Conservation (phyloP, 169 alveolate genomes). For the Cryptosporidium sp. region DNA sequence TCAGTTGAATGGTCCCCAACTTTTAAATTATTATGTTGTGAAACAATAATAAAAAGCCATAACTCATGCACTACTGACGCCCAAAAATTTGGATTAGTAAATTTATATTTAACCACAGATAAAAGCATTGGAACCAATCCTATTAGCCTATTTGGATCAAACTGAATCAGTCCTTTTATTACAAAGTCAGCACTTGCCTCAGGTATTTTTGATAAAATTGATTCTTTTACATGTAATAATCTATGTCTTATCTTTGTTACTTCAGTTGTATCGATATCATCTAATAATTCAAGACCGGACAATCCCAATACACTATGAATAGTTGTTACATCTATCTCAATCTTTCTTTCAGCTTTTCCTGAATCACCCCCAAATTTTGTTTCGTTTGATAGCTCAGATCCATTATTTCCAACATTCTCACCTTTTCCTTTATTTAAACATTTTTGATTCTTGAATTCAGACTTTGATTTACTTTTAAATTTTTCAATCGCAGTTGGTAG, state of each 20-base stretch:
- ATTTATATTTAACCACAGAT: conserved; percentile 67
- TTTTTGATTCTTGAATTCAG: conserved; percentile 11
- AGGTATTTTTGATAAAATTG: conserved; percentile 44
- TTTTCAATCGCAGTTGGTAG: conserved; percentile 57
- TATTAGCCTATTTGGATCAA: conserved; percentile 62
- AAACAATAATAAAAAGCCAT: conserved; percentile 60
- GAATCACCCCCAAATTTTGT: not conserved
- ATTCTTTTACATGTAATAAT: conserved; percentile 52
- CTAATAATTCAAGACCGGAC: conserved; percentile 59
- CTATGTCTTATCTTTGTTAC: conserved; percentile 62
- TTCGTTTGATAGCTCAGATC: not conserved
- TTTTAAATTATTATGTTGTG: conserved; percentile 38
- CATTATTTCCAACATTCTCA: conserved; percentile 7
- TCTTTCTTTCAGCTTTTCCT: conserved; percentile 34
- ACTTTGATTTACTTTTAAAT: conserved; percentile 12
- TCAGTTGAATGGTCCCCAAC: conserved; percentile 67
- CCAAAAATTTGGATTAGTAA: conserved; percentile 64
- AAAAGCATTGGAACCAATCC: conserved; percentile 64
- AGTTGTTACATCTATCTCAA: conserved; percentile 66
- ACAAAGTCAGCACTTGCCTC: conserved; percentile 39
- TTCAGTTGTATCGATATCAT: conserved; percentile 61
- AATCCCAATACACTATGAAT: conserved; percentile 64
- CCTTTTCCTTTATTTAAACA: not conserved
- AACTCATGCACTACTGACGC: conserved; percentile 66
- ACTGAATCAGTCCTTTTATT: conserved; percentile 43